Evolutionary conservation across 805 yeast species (phyloP).

Genomic region (Ogataea populi-albae): DNA sequence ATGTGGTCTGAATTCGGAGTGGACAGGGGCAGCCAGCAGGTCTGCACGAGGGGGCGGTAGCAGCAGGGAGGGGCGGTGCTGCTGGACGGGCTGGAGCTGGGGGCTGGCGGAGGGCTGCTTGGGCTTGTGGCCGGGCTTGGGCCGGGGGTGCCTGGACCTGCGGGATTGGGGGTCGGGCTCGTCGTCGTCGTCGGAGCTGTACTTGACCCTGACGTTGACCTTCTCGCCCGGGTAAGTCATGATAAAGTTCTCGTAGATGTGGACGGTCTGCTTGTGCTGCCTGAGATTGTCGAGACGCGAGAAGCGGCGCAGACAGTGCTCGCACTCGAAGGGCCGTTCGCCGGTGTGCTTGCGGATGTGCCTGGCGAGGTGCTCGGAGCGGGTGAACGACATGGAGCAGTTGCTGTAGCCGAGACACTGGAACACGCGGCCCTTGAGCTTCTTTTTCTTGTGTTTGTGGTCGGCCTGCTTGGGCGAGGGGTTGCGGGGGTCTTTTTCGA

Average conservation of each 20-base stretch:
- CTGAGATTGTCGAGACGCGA: conserved; percentile 83
- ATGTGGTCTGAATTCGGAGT: conserved; percentile 29
- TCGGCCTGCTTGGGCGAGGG: no score
- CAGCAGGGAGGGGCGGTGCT: conserved; percentile 23
- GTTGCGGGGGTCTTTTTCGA: no score
- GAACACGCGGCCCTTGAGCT: conserved; percentile 63
- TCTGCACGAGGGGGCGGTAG: conserved; percentile 33
- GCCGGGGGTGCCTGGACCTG: conserved; percentile 4
- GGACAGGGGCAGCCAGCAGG: conserved; percentile 10
- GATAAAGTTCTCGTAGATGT: conserved; percentile 47
- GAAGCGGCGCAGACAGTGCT: conserved; percentile 74
- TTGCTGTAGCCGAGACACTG: conserved; percentile 85
- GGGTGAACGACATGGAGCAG: conserved; percentile 83
- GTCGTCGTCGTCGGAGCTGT: conserved; percentile 16
- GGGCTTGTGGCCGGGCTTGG: conserved; percentile 12
- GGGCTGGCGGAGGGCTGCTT: conserved; percentile 9
- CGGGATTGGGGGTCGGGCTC: conserved; percentile 1
- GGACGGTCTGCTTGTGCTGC: conserved; percentile 88
- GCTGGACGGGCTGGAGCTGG: conserved; percentile 11
- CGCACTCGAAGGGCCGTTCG: conserved; percentile 88
- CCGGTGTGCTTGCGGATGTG: conserved; percentile 94
- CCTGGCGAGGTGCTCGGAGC: conserved; percentile 89
- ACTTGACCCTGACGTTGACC: conserved; percentile 28
- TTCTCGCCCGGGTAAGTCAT: conserved; percentile 34
- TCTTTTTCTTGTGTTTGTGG: conserved; percentile 31